Evolutionary conservation across 768 basidiomycete genomes (phyloP), one percentile per base, ranked within the genome.

Genomic region (Hemileccinum rubropunctum): DNA sequence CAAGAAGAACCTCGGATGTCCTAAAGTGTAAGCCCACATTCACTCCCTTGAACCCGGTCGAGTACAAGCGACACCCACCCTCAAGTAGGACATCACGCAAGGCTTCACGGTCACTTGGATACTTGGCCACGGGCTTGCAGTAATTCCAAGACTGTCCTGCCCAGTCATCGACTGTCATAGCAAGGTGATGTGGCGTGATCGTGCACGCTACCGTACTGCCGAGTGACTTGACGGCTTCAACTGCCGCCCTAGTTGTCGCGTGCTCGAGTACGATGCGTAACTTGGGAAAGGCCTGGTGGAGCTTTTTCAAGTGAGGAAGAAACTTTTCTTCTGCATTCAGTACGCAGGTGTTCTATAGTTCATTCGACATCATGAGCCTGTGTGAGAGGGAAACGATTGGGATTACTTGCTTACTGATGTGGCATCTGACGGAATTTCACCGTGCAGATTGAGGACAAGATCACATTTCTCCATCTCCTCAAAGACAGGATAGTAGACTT

Each of bases 91-190:
- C 83, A 18, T 87, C 77, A 44, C 82, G 80, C 50, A 99, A 71
- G 13, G 95, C 93, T 59, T 81, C 69, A 14, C 95, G 79, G 66
- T 99, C 97, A 57, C 88, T 86, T 2, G 95, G 95, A 66, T 83
- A 94, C 71, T 99, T 99, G 12, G 97, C 94, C 18, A 99, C 88
- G 0, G 97, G 97, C 69, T 98, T 99, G 76, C 97, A 98, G 71
- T 88, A 99, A 62, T 95, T 82, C 80, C 89, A 93, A 3, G 91
- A 82, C 67, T 98, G 93, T 2, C 94, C 91, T 2, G 94, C 94
- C 84, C 95, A 98, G 59, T 94, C 90, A 69, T 99, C 95, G 4
- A 98, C 91, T 6, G 91, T 97, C 42, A 99, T 77, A 26, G 81
- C 84, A 39, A 99, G 82, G 66, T 99, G 97, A 69, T 99, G 97